Conservation (phyloP, 495 filamentous ascomycete genomes). For the Stereocaulon alpinum region DNA sequence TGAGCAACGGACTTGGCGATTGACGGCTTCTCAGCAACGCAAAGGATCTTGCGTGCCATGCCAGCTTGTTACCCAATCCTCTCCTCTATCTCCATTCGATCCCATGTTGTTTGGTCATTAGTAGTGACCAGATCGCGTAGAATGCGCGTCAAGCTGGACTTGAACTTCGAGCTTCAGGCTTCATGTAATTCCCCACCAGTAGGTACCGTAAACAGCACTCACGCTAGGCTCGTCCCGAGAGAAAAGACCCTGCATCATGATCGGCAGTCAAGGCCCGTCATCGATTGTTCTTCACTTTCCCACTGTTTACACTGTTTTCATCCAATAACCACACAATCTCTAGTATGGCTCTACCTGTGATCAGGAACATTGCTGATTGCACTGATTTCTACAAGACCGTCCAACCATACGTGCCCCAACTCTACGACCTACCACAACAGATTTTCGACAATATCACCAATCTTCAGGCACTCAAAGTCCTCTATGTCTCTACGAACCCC, state of each 20-base stretch:
- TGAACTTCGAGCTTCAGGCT: neutral
- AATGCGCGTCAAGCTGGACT: neutral
- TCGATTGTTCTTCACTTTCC: neutral
- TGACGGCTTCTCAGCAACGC: slow-evolving; percentile 94
- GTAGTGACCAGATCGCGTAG: neutral
- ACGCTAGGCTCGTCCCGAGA: slow-evolving; percentile 10
- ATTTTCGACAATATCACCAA: slow-evolving; percentile 47
- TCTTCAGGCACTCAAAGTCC: slow-evolving; percentile 43
- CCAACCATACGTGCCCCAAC: slow-evolving; percentile 63
- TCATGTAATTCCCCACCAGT: neutral
- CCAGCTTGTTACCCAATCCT: neutral
- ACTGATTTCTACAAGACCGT: slow-evolving; percentile 64
- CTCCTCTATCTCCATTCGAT: neutral
- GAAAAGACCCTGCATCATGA: neutral
- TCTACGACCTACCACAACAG: slow-evolving; percentile 57
- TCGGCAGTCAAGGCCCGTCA: neutral
- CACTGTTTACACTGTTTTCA: neutral
- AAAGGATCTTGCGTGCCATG: slow-evolving; percentile 54
- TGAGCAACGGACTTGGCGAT: slow-evolving; percentile 89
- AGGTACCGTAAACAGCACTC: neutral
- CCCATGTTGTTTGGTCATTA: slow-evolving; percentile 3
- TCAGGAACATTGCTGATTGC: slow-evolving; percentile 60
- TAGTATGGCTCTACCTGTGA: slow-evolving; percentile 50
- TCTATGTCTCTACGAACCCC: slow-evolving; percentile 86
- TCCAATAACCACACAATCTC: neutral